Evolutionary conservation across 2,329 filamentous ascomycete species (phyloP), one percentile per base, ranked within the genome.

Genomic region (Penicillium sp.): DNA sequence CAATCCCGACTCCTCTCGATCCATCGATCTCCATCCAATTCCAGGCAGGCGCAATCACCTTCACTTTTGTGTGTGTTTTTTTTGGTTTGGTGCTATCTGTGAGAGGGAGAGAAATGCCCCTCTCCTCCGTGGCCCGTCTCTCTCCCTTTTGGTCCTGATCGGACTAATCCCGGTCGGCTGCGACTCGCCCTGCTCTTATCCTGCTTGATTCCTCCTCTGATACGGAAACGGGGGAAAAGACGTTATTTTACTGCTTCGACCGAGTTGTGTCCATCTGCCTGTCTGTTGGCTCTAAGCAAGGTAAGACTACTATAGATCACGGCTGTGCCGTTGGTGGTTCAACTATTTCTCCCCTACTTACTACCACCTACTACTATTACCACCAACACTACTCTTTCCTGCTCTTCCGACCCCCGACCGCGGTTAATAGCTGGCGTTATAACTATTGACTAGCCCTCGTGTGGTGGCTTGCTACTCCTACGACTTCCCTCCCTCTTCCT

Each of bases 11-110:
- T 58, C 55, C 46, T 29, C 58, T 51, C 41, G 45, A 50, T 60
- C 58, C 51, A 60, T 55, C 58, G 35, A 60, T 58, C 48, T 51
- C 56, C 56, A 58, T 58, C 48, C 48, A 31, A 38, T 15, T 45
- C 47, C 30, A 26, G 48, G 26, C 17, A 26, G 48, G 26, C 29
- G 30, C 15, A 13, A 2, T 26, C 35, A 30, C 21, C 56, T 51
- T 35, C 56, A 51, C 15, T 41, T 13, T 13, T 2, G 9, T 38
- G 9, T 38, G 1, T 38, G 0, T 5, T 41, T 15, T 41, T 15
- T 5, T 9, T 23, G 4, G 4, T 56, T n/a, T 13, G 44, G 8
- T n/a, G 11, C 31, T 30, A 49, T 45, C 38, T 8, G 23, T 23
- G 54, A 31, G 45, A 21, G 17, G 35, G 23, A 44, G 45, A 58